Base-by-base conservation (phyloP, 2,329 filamentous ascomycete species). In the Ilyonectria destructans region DNA sequence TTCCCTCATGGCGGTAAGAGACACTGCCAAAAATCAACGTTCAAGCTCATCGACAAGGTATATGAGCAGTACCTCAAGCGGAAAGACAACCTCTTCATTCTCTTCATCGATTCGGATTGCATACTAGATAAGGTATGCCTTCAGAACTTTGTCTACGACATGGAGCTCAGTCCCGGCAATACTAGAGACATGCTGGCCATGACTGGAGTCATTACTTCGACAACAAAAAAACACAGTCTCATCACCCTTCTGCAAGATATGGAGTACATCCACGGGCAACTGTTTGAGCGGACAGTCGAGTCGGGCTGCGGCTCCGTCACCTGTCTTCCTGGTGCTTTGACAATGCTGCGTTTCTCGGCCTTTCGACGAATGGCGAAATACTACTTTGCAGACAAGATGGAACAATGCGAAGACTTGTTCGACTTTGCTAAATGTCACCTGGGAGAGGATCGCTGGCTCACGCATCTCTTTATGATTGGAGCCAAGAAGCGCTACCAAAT, bases 401-500 rank as follows among this genome's bases (percentile, higher is more conserved):
- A 97, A 80, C 93, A 97, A 78, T 97, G 95, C 77, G 94, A 97
- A 68, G 96, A 98, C 80, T 86, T 98, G 13, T 99, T 99, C 78
- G 96, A 99, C 79, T 98, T 96, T 78, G 95, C 94, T 64, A 98
- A 98, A 83, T 95, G 93, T 76, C 95, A 98, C 82, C 83, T 98
- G 49, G 96, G 96, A 45, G 96, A 98, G 81, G 96, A 99, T 82
- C 89, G 96, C 70, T 98, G 96, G 95, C 88, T 98, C 64, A 99
- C 96, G 1, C 96, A 99, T 84, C 87, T 99, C 66, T 98, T 99
- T 86, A 99, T 99, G 96, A 96, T 98, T 77, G 95, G 95, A 26
- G 95, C 96, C 51, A 94, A 95, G 83, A 91, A 97, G 80, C 89
- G 93, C 46, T 97, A 97, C 80, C 96, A 98, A 82, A 98, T 98